Evolutionary conservation across 2,329 filamentous ascomycete genomes (phyloP), one percentile per base, ranked within the genome.

Genomic region (Lojkania enalia): DNA sequence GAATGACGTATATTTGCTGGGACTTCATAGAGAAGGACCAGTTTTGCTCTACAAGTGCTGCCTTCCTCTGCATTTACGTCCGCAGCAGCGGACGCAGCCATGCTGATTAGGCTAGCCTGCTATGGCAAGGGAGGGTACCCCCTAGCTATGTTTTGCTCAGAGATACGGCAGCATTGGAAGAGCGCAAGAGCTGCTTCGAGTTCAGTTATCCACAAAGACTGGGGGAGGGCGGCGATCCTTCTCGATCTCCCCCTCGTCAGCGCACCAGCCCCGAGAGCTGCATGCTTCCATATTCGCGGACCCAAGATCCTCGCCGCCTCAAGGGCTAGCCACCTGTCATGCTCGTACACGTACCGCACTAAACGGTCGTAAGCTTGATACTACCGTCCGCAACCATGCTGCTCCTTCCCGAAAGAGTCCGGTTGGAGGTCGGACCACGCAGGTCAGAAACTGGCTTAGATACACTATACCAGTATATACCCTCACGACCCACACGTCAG

Each of bases 321-420:
- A 56, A 39, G 39, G 44, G 44, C 46, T 46, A 42, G 58, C 44
- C 38, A 37, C 20, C 18, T 44, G 49, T 58, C 27, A 20, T 49
- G 52, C 48, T 52, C 52, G 57, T 54, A 52, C 52, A 52, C 46
- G 49, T 58, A 49, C 55, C 60, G 49, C 48, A 59, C 61, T 67
- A 69, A 69, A 68, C 64, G 62, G 64, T 62, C 64, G 59, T n/a
- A 55, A 64, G 57, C 63, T 61, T 66, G 63, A 60, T 55, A 55
- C 52, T 56, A 51, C n/a, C n/a, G n/a, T n/a, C n/a, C n/a, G n/a
- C 5, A 55, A 54, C 49, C 56, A 48, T 51, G 41, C 44, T 40
- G 64, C 64, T 59, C 60, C 62, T 49, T 66, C 46, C 63, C 61
- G 65, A 64, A 56, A 62, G 64, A 61, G 58, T 51, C 55, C 55